Percentiles rank a stretch among this genome's conserved stretches.
phyloP scores from a whole-genome alignment of 768 basidiomycete species.

The Vishniacozyma victoriae region DNA sequence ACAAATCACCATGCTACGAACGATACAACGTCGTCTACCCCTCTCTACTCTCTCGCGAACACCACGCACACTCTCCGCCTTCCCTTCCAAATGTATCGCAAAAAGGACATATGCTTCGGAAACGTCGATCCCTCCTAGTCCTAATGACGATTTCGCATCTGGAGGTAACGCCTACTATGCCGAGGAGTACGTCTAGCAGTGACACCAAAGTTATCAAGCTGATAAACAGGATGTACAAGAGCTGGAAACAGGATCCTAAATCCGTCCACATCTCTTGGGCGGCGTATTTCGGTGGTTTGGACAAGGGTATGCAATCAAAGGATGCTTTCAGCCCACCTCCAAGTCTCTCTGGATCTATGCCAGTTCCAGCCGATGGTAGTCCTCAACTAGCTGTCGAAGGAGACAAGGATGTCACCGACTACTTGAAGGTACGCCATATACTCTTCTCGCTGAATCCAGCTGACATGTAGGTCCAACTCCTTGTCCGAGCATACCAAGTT shows the following conservation, averaged over 20 bases:
- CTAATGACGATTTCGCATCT: conserved; percentile 64
- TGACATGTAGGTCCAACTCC: conserved; percentile 73
- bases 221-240: conserved; percentile 67
- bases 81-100: too few species aligned
- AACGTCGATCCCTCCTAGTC: conserved; percentile 34
- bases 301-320: conserved; percentile 63
- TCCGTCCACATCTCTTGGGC: conserved; percentile 93
- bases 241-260: conserved; percentile 68
- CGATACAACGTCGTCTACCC: too few species aligned
- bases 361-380: conserved; percentile 69
- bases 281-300: conserved; percentile 87
- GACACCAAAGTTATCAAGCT: neutral
- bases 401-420: conserved; percentile 74
- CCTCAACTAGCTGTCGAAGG: conserved; percentile 61
- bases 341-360: conserved; percentile 50
- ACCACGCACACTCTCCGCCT: too few species aligned
- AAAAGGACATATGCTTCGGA: conserved; percentile 42
- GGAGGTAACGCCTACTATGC: conserved; percentile 93
- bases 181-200: conserved; percentile 54
- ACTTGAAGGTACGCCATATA: conserved; percentile 69
- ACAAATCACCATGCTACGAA: too few species aligned
- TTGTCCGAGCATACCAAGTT: conserved; percentile 98
- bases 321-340: conserved; percentile 84
- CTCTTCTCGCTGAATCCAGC: neutral
- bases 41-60: too few species aligned